phyloP scores from a whole-genome alignment of 129 eudicot species.

The Apium graveolens region DNA sequence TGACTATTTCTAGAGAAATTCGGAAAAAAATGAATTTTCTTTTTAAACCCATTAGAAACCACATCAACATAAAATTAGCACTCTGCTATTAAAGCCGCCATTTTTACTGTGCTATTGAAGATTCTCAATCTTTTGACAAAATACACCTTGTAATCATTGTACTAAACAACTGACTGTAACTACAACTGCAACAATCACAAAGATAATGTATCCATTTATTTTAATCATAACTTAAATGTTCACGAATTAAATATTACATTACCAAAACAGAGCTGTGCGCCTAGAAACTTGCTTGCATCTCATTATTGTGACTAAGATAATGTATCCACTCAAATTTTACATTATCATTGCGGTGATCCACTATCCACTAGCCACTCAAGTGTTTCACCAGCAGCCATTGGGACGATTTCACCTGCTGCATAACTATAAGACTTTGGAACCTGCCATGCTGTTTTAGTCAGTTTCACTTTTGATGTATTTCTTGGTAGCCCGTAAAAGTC shows the following conservation, averaged over 20 bases:
- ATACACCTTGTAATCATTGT: neutral
- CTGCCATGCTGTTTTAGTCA: slow-evolving; percentile 70
- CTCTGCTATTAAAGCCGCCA: too few species aligned
- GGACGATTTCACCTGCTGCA: slow-evolving; percentile 63
- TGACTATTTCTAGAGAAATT: too few species aligned
- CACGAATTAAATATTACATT: neutral
- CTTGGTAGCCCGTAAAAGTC: slow-evolving; percentile 95
- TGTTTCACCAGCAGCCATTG: slow-evolving; percentile 88
- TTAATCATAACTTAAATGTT: neutral
- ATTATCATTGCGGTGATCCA: neutral
- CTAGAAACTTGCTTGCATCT: neutral
- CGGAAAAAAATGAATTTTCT: too few species aligned
- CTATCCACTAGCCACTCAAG: slow-evolving; percentile 66
- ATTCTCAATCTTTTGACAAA: neutral
- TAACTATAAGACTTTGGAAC: slow-evolving; percentile 59
- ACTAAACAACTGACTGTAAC: neutral
- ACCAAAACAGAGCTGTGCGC: neutral
- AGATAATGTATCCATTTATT: neutral
- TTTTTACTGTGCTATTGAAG: too few species aligned
- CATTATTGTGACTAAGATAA: neutral
- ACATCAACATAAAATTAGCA: too few species aligned
- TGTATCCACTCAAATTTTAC: neutral
- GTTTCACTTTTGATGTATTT: slow-evolving; percentile 55
- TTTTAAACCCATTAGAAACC: too few species aligned
- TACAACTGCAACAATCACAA: neutral